Base-by-base conservation (phyloP, 129 eudicot genomes). In the Pseudognaphalium luteoalbum region DNA sequence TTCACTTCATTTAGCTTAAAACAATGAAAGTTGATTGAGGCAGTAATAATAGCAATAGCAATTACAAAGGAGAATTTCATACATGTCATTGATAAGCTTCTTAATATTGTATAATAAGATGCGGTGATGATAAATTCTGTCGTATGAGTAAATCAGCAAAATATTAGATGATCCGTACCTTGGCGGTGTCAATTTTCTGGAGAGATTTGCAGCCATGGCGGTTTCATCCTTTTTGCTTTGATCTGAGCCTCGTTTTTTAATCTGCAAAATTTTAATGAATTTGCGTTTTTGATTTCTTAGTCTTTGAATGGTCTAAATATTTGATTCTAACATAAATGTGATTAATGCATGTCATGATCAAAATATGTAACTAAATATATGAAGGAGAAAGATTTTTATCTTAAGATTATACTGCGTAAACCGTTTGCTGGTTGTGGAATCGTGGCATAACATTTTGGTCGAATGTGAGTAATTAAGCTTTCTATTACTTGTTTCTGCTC, bases 181-280 rank as follows among this genome's bases (percentile, higher is more conserved):
- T 61, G 67, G 67, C 35, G 10, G 67, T 37, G 67, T 25, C 67
- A 61, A 61, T 22, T 61, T 25, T 25, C 2, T 9, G 25, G 62
- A 57, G 29, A 8, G 20, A 61, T 21, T 61, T 61, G 67, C 67
- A 61, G 67, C 67, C 67, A 62, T 62, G 62, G 62, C 62, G 62
- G 62, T 8, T 57, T 21, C 6, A 19, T 57, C 29, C 28, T 19
- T n/a, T 21, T 20, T 57, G 62, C 62, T 57, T 8, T 9, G 62
- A 57, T 20, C 62, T 57, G 62, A 57, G 62, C 29, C 62, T 57
- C 62, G 1, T 57, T 57, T 57, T n/a, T 57, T 57, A 57, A 47
- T 47, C 54, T 47, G 3, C 17, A 3, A 47, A 12, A 12, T 4
- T 47, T 4, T 14, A 47, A 47, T 5, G 15, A 47, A 47, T 47